phyloP scores from a whole-genome alignment of 208 protist species.

The Polymyxa betae region DNA sequence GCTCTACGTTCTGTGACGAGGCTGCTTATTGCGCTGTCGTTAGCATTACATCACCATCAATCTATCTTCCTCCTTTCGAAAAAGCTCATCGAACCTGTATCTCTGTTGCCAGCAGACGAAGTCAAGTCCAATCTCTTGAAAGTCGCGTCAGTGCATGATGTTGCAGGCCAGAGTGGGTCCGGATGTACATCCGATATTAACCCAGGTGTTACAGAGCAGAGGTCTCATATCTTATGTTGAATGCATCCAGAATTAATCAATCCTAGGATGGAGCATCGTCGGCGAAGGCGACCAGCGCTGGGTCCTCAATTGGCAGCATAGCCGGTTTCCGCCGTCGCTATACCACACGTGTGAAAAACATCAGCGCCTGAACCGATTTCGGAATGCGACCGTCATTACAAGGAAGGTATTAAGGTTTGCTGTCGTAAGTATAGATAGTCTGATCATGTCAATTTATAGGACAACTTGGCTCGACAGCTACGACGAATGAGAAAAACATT shows the following conservation, averaged over 20 bases:
- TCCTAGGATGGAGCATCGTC: neutral
- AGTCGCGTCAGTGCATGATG: no score
- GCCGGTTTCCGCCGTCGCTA: neutral
- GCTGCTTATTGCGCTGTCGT: no score
- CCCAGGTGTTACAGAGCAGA: neutral
- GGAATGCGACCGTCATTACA: neutral
- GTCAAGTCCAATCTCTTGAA: no score
- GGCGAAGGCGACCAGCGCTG: neutral
- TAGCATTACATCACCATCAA: no score
- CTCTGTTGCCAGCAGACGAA: no score
- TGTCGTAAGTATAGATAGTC: neutral
- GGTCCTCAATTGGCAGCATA: constrained; percentile 26
- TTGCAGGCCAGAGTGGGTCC: neutral
- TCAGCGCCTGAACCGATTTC: constrained; percentile 35
- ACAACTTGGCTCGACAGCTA: neutral
- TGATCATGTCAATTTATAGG: neutral
- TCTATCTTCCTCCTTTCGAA: no score
- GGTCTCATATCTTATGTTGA: neutral
- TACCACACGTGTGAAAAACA: neutral
- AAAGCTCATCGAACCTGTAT: no score
- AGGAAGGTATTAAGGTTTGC: neutral
- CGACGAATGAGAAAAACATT: constrained; percentile 24
- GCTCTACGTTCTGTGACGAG: no score
- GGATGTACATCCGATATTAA: constrained; percentile 47
- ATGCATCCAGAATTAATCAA: neutral